Percentiles rank a stretch among this genome's conserved stretches.
Conservation (phyloP, 2,329 filamentous ascomycete species). For the Albifimbria verrucaria region DNA sequence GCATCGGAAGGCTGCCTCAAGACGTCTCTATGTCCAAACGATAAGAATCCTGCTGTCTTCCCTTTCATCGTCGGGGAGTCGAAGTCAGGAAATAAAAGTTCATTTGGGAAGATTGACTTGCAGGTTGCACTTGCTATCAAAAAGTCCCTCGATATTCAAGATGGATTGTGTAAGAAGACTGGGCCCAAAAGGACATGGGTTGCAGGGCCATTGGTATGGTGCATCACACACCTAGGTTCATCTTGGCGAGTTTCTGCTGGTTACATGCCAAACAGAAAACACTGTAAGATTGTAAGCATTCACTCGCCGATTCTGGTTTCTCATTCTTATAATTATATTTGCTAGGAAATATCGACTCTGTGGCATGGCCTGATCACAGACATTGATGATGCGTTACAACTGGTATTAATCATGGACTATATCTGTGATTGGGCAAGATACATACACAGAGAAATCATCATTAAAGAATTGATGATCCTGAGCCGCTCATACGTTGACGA, state of each 20-base stretch:
- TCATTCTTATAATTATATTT: background rate
- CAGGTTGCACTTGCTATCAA: background rate
- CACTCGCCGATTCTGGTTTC: background rate
- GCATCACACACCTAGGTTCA: background rate
- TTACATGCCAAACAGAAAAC: background rate
- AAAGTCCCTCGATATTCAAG: background rate
- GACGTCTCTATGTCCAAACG: background rate
- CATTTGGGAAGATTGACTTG: background rate
- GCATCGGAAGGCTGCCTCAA: background rate
- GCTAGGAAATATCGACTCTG: background rate
- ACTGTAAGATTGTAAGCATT: background rate
- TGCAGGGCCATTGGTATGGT: background rate
- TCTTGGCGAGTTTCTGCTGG: background rate
- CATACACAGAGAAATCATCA: background rate
- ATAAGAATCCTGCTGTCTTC: background rate
- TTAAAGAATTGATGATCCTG: background rate
- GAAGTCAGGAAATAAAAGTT: background rate
- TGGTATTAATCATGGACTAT: background rate
- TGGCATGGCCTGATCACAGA: background rate
- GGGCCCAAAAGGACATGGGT: background rate
- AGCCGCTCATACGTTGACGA: background rate
- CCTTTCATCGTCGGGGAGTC: background rate
- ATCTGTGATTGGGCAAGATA: background rate
- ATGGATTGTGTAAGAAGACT: background rate
- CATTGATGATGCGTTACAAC: background rate